A percentile compares a stretch with the other conserved stretches of the same genome.
These are phyloP conservation scores for Codiaeum variegatum DNA, from an alignment of 441 rosid genomes.

Conservation along the genomic window DNA sequence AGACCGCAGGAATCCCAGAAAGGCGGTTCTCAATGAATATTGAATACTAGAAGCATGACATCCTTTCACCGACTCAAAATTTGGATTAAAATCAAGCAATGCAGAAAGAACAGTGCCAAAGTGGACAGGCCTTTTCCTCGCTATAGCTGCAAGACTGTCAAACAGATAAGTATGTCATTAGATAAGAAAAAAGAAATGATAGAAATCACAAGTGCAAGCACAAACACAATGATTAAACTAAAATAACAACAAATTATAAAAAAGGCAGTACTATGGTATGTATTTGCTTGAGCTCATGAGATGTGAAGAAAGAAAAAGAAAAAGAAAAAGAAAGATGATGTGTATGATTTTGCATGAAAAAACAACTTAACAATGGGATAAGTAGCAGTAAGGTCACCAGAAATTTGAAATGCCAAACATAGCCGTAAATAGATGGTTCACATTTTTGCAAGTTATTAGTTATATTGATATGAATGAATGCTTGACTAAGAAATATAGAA, in stretches of 20 bases:
- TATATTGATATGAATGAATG: not conserved
- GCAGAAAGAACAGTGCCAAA: slow-evolving; percentile 66
- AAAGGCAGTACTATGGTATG: not conserved
- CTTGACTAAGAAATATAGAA: not conserved
- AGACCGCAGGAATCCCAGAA: slow-evolving; percentile 91
- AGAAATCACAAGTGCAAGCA: not conserved
- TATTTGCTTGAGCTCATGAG: not conserved
- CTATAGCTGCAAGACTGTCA: slow-evolving; percentile 91
- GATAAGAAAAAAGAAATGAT: slow-evolving; percentile 1
- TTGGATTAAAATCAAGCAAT: slow-evolving; percentile 73
- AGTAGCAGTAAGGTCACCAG: not conserved
- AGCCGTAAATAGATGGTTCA: not conserved
- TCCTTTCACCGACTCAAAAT: slow-evolving; percentile 58
- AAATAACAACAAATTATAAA: not conserved
- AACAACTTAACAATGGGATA: not conserved
- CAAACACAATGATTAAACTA: not conserved
- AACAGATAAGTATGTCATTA: slow-evolving; percentile 26
- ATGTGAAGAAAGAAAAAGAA: not conserved
- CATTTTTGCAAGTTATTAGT: not conserved
- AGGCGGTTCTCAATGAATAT: slow-evolving; percentile 90
- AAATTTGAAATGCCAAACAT: slow-evolving; percentile 4
- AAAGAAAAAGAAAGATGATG: not conserved
- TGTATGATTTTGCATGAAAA: not conserved
- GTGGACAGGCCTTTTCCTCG: slow-evolving; percentile 80
- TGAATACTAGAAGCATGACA: slow-evolving; percentile 75